These are phyloP conservation scores for Epichloe brachyelytri DNA, from an alignment of 2,329 filamentous ascomycete species.

Conservation along the genomic window DNA sequence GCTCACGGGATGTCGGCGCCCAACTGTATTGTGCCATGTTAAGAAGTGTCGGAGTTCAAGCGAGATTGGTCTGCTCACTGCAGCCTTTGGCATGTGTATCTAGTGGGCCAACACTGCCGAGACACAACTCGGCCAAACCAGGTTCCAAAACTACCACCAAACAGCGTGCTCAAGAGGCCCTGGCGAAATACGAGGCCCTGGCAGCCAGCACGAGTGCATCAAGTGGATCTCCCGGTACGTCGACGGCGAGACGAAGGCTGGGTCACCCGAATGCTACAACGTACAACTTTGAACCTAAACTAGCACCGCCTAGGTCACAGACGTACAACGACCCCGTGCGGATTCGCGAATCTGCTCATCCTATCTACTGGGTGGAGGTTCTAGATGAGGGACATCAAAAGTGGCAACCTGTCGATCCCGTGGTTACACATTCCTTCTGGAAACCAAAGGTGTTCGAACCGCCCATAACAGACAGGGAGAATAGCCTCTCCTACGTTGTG, in stretches of 20 bases:
- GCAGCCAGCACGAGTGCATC: slow-evolving; percentile 21
- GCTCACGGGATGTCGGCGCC: slow-evolving; percentile 79
- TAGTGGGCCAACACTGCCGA: slow-evolving; percentile 35
- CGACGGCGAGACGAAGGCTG: slow-evolving; percentile 33
- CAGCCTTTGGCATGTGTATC: slow-evolving; percentile 64
- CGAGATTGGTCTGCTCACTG: slow-evolving; percentile 78
- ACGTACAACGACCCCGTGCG: slow-evolving; percentile 23
- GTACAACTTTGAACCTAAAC: slow-evolving; percentile 34
- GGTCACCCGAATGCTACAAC: slow-evolving; percentile 42
- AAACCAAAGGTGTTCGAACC: slow-evolving; percentile 71
- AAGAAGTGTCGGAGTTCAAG: slow-evolving; percentile 66
- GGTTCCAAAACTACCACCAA: slow-evolving; percentile 18
- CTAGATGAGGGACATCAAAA: slow-evolving; percentile 78
- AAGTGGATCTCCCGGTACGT: slow-evolving; percentile 15
- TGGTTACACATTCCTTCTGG: slow-evolving; percentile 66
- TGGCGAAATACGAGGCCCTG: slow-evolving; percentile 20
- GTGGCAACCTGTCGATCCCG: slow-evolving; percentile 79
- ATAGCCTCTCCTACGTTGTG: slow-evolving; percentile 70
- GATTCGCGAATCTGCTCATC: slow-evolving; percentile 60
- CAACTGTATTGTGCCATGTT: slow-evolving; percentile 85
- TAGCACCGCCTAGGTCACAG: slow-evolving; percentile 22
- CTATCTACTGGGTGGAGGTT: slow-evolving; percentile 89
- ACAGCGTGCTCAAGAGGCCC: slow-evolving; percentile 15
- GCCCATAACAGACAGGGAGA: slow-evolving; percentile 62
- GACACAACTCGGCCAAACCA: slow-evolving; percentile 20